phyloP scores from a whole-genome alignment of 208 protist genomes.

The Trypanosoma brucei region DNA sequence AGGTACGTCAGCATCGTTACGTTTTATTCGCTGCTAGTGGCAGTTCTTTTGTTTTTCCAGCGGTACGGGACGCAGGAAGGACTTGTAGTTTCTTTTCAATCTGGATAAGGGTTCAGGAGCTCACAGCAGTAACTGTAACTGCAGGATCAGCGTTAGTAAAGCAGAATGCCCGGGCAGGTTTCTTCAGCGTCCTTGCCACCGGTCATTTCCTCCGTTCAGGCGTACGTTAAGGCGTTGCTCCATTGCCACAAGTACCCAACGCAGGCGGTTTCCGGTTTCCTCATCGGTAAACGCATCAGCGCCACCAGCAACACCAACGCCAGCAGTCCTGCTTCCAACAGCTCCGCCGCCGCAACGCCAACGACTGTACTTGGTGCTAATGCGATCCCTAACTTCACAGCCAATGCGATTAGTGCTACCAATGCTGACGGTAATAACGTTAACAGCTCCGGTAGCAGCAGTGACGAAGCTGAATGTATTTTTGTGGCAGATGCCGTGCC shows the following conservation, averaged over 20 bases:
- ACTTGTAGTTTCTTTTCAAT: too few species aligned
- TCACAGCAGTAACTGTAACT: too few species aligned
- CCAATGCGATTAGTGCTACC: constrained; percentile 5
- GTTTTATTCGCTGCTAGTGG: too few species aligned
- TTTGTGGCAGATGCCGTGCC: constrained; percentile 65
- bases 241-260: constrained; percentile 86
- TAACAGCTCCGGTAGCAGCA: constrained; percentile 29
- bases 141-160: not conserved
- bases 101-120: too few species aligned
- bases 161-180: not conserved
- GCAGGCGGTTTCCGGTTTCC: constrained; percentile 73
- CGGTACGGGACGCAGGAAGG: too few species aligned
- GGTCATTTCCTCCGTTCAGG: constrained; percentile 59
- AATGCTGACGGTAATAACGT: not conserved
- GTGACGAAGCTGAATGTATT: constrained; percentile 3
- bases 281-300: constrained; percentile 72
- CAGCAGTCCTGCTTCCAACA: not conserved
- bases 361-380: not conserved
- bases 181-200: constrained; percentile 1
- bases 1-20: too few species aligned
- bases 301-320: constrained; percentile 20
- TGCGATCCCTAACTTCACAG: not conserved
- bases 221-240: constrained; percentile 77
- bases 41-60: too few species aligned
- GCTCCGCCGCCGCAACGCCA: not conserved